phyloP scores from a whole-genome alignment of 352 stramenopile genomes.

The Globisporangium uncinulatum region DNA sequence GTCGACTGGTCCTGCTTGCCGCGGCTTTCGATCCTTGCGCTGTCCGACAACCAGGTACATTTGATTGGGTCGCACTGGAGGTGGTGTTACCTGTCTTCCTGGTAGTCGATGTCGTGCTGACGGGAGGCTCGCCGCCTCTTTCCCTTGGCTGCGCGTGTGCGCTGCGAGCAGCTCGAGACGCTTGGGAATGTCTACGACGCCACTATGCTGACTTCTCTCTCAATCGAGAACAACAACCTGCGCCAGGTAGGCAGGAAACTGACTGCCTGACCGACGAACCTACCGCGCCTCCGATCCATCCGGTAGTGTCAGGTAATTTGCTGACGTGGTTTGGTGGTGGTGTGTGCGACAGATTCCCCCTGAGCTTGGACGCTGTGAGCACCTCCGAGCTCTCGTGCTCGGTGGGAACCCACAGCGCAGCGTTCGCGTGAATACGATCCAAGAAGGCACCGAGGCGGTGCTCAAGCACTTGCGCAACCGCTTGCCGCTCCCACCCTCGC shows the following conservation, averaged over 20 bases:
- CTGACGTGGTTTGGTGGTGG: background rate
- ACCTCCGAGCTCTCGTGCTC: conserved; percentile 58
- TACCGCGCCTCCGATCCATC: too few species aligned
- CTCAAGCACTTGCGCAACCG: conserved; percentile 68
- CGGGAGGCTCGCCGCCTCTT: too few species aligned
- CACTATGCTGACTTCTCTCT: conserved; percentile 58
- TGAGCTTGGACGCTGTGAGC: conserved; percentile 47
- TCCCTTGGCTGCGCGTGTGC: background rate
- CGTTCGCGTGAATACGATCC: conserved; percentile 59
- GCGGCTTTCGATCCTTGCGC: conserved; percentile 53
- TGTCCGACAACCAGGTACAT: conserved; percentile 66
- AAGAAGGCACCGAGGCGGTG: conserved; percentile 63
- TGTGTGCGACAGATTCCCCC: conserved; percentile 48
- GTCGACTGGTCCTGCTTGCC: conserved; percentile 58
- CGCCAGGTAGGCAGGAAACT: conserved; percentile 31
- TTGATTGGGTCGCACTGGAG: background rate
- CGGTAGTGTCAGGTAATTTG: too few species aligned
- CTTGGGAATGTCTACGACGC: conserved; percentile 57
- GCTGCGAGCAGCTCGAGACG: conserved; percentile 38
- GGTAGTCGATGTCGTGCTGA: too few species aligned
- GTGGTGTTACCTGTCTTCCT: too few species aligned
- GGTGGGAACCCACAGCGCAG: conserved; percentile 72
- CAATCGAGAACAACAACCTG: conserved; percentile 82
- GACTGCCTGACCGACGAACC: too few species aligned
- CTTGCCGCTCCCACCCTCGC: conserved; percentile 24